phyloP scores from a whole-genome alignment of 2,329 filamentous ascomycete species.

The Tolypocladium tundrense region DNA sequence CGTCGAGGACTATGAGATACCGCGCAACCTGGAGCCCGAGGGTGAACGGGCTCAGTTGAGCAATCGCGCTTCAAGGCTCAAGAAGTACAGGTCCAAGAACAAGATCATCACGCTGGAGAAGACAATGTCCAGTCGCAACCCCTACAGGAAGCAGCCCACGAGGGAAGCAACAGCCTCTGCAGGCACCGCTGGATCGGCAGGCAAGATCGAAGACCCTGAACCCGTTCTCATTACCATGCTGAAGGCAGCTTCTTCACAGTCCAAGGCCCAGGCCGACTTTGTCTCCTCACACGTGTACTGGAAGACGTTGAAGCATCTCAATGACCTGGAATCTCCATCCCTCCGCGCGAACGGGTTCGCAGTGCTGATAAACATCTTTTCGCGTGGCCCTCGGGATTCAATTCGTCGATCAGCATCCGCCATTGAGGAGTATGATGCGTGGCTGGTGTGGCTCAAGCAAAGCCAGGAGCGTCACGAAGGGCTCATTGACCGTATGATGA shows the following conservation, averaged over 20 bases:
- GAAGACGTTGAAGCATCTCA: constrained; percentile 68
- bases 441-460: constrained; percentile 75
- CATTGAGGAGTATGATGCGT: constrained; percentile 69
- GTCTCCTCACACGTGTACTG: constrained; percentile 78
- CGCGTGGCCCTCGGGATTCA: constrained; percentile 57
- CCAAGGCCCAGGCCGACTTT: constrained; percentile 71
- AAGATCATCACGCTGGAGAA: constrained; percentile 41
- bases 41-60: constrained; percentile 55
- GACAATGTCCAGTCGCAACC: constrained; percentile 47
- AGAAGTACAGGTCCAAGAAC: constrained; percentile 51
- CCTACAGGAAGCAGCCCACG: constrained; percentile 33
- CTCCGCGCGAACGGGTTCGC: constrained; percentile 60
- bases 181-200: constrained; percentile 3
- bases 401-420: constrained; percentile 60
- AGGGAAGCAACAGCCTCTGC: constrained; percentile 3
- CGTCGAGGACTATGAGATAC: constrained; percentile 74
- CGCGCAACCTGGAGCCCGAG: constrained; percentile 52
- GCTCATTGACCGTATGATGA: constrained; percentile 65
- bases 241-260: constrained; percentile 65
- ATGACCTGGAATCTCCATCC: constrained; percentile 48
- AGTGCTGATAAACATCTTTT: constrained; percentile 63
- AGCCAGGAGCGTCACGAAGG: constrained; percentile 69
- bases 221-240: constrained; percentile 61
- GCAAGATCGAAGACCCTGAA: constrained; percentile 31
- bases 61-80: constrained; percentile 55